phyloP scores from a whole-genome alignment of 306 rosid species.

The Vachellia collinsii region DNA sequence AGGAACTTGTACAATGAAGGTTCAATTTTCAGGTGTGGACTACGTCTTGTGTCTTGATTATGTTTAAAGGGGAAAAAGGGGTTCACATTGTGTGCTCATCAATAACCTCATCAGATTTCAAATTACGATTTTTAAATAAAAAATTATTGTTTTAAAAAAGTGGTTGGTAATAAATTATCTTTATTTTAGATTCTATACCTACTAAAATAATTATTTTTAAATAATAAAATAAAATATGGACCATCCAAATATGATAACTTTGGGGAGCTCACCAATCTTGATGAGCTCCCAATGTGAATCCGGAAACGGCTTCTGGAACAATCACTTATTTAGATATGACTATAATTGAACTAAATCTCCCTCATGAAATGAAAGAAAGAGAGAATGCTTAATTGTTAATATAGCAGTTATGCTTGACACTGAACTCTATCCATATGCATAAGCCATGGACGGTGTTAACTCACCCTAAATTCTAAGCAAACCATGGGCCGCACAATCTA shows the following conservation, averaged over 20 bases:
- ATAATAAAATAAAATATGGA: too few species aligned
- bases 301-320: slow-evolving; percentile 2
- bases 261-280: too few species aligned
- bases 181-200: too few species aligned
- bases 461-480: not conserved
- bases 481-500: not conserved
- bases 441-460: not conserved
- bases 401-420: not conserved
- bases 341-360: slow-evolving; percentile 3
- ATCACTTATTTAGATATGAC: not conserved
- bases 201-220: too few species aligned
- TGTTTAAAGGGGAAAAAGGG: not conserved
- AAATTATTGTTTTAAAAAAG: too few species aligned
- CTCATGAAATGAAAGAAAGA: not conserved
- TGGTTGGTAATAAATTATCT: too few species aligned
- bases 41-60: slow-evolving; percentile 5
- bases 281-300: too few species aligned
- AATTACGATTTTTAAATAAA: too few species aligned
- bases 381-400: not conserved
- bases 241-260: too few species aligned
- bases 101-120: too few species aligned
- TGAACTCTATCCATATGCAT: too few species aligned
- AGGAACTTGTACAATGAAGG: slow-evolving; percentile 65
- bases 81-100: too few species aligned
- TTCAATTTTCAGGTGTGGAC: slow-evolving; percentile 73